Conservation (phyloP, 2,329 filamentous ascomycete species). For the Penicillium sp. region DNA sequence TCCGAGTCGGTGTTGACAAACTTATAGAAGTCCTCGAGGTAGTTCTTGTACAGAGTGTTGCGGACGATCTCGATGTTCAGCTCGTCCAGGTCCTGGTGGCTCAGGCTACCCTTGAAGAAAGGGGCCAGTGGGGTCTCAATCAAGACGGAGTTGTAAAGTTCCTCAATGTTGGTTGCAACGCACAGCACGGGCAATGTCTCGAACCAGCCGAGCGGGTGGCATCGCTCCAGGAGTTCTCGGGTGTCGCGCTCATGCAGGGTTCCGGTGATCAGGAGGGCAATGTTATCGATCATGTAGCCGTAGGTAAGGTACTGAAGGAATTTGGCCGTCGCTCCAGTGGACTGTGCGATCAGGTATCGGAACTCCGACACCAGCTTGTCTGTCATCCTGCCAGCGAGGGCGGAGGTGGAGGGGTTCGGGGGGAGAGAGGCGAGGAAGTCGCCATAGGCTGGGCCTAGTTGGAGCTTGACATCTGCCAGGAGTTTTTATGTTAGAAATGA, state of each 20-base stretch:
- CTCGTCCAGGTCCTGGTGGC: slow-evolving; percentile 95
- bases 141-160: slow-evolving; percentile 95
- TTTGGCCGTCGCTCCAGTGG: slow-evolving; percentile 83
- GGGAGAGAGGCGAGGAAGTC: slow-evolving; percentile 93
- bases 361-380: slow-evolving; percentile 98
- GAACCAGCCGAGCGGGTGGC: slow-evolving; percentile 97
- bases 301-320: slow-evolving; percentile 99
- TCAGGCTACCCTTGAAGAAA: slow-evolving; percentile 96
- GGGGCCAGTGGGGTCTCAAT: slow-evolving; percentile 94
- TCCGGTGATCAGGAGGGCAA: slow-evolving; percentile 94
- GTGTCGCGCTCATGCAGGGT: slow-evolving; percentile 97
- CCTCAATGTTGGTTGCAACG: slow-evolving; percentile 97
- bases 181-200: slow-evolving; percentile 98
- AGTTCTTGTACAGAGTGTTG: slow-evolving; percentile 99
- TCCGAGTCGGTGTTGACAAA: slow-evolving; percentile 91
- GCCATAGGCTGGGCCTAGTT: slow-evolving; percentile 94
- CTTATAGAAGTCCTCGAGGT: slow-evolving; percentile 93
- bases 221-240: slow-evolving; percentile 88
- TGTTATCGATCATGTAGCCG: slow-evolving; percentile 99
- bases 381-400: slow-evolving; percentile 90
- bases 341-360: slow-evolving; percentile 91
- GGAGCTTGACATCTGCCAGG: slow-evolving; percentile 84
- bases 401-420: slow-evolving; percentile 94
- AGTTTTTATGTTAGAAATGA: background rate
- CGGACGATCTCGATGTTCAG: slow-evolving; percentile 99